Base-by-base conservation (phyloP, 2,329 filamentous ascomycete genomes). In the Sporothrix brasiliensis region DNA sequence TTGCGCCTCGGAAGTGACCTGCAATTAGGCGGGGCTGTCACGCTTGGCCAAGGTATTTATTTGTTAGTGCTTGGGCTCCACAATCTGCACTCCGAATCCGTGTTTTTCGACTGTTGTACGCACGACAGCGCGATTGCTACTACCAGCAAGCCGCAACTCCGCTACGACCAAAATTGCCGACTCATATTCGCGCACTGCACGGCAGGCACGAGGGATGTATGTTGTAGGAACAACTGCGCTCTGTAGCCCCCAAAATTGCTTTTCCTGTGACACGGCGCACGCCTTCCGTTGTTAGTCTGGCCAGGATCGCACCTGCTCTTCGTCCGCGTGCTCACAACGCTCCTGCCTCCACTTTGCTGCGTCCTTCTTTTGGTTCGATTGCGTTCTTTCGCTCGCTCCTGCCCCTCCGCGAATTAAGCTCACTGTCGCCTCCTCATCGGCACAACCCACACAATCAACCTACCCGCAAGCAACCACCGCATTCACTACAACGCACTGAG, bases 321-420 rank as follows among this genome's bases (percentile, higher is more conserved):
- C n/a, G 7, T 61, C 34, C 53, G 41, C 67, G 50, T 54, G 67
- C 67, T 44, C 50, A 24, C 47, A 66, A 34, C 21, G 63, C 63
- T 65, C 60, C 47, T 66, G 41, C 50, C 65, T 66, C 47, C 47
- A 39, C 27, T 39, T 27, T 19, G 13, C 24, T 52, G 47, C 11
- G 44, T 50, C 24, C 41, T 44, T 52, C 21, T 61, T 27, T 19
- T 34, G 34, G 34, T 30, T 54, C 39, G 21, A 19, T 41, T 39
- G 27, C 27, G 10, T 52, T 66, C 47, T 39, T 19, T 52, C 27
- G 47, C 24, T 27, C 27, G 39, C 39, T 44, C 13, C 49, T 73
- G 65, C 72, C 72, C 69, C 72, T 73, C 72, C 68, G 68, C 60
- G 69, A 70, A 69, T 61, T 69, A 70, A 73, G 70, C 70, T 69